A percentile compares a stretch with the other conserved stretches of the same genome.
phyloP scores from a whole-genome alignment of 116 monocot genomes.

The Zostera marina region DNA sequence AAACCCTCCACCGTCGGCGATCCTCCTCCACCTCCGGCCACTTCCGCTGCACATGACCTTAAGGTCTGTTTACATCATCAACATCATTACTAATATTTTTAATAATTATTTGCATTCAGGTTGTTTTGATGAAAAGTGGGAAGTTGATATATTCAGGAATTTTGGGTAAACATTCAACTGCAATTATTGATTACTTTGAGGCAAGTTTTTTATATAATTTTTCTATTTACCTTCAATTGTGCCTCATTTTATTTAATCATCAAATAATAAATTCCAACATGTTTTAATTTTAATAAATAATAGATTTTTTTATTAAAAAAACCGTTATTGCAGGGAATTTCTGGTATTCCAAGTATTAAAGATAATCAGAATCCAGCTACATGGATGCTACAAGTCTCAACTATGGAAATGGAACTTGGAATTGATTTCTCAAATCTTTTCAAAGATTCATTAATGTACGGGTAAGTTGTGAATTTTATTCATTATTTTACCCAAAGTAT shows the following conservation, averaged over 20 bases:
- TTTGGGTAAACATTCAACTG: conserved; percentile 27
- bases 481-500: no score
- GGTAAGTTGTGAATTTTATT: conserved; percentile 11
- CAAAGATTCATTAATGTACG: conserved; percentile 20
- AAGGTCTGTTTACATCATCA: not conserved
- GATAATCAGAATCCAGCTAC: no score
- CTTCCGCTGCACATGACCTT: no score
- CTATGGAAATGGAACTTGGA: conserved; percentile 29
- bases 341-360: no score
- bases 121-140: conserved; percentile 57
- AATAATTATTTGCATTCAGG: conserved; percentile 9
- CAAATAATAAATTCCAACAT: no score
- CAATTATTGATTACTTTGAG: conserved; percentile 48
- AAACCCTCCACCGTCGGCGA: no score
- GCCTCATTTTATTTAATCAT: not conserved
- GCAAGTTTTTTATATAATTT: conserved; percentile 8
- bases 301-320: no score
- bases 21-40: no score
- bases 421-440: conserved; percentile 42
- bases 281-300: no score
- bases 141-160: conserved; percentile 36
- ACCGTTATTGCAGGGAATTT: no score
- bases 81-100: not conserved
- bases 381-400: conserved; percentile 5
- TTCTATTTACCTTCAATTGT: not conserved